Evolutionary conservation across 192 early-diverging fungal species (phyloP).

Genomic region (Podila verticillata): DNA sequence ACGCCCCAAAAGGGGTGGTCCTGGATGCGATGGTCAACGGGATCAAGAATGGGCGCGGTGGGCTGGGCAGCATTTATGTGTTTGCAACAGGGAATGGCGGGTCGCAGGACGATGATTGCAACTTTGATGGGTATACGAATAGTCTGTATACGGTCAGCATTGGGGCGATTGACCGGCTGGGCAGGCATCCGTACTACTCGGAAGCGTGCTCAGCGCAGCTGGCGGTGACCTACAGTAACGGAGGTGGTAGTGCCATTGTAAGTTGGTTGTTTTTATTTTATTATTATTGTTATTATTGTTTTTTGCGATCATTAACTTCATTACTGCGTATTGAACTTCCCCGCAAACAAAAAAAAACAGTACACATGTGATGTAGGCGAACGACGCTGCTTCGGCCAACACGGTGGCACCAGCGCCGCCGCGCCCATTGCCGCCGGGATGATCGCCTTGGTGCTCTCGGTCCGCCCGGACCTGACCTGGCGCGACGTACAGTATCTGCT

Average conservation of each 20-base stretch:
- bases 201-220: slow-evolving; percentile 91
- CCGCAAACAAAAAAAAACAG: slow-evolving; percentile 44
- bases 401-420: slow-evolving; percentile 96
- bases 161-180: slow-evolving; percentile 82
- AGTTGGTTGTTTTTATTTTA: slow-evolving; percentile 16
- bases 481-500: slow-evolving; percentile 91
- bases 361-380: slow-evolving; percentile 88
- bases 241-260: slow-evolving; percentile 80
- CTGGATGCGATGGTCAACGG: slow-evolving; percentile 89
- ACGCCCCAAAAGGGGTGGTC: slow-evolving; percentile 85
- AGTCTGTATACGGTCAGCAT: slow-evolving; percentile 95
- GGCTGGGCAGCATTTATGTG: slow-evolving; percentile 88
- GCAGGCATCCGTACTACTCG: slow-evolving; percentile 85
- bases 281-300: background rate
- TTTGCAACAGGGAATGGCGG: slow-evolving; percentile 97
- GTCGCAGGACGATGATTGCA: slow-evolving; percentile 84
- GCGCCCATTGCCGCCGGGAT: slow-evolving; percentile 94
- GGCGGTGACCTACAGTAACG: slow-evolving; percentile 91
- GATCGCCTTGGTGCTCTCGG: slow-evolving; percentile 84
- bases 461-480: slow-evolving; percentile 95
- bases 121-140: slow-evolving; percentile 97
- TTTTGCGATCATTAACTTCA: background rate
- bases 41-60: slow-evolving; percentile 83
- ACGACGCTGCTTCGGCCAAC: slow-evolving; percentile 75
- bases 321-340: too few species aligned